These are phyloP conservation scores for Fusarium gaditjirri DNA, from an alignment of 2,329 filamentous ascomycete species.

Conservation along the genomic window DNA sequence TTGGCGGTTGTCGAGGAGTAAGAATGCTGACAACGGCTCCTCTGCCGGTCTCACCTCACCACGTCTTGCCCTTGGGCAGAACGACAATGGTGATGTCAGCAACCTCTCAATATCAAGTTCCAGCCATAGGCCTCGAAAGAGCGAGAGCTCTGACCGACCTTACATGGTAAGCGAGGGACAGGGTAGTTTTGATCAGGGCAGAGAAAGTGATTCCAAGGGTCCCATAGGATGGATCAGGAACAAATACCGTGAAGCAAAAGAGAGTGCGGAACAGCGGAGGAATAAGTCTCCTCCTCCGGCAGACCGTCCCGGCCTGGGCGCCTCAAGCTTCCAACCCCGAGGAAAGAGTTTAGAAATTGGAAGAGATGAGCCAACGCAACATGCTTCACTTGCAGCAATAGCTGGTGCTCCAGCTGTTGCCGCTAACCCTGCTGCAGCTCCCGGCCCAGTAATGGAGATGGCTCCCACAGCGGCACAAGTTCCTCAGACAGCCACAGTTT, in stretches of 20 bases:
- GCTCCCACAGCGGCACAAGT: constrained; percentile 1
- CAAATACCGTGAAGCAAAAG: constrained; percentile 70
- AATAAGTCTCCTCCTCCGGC: constrained; percentile 67
- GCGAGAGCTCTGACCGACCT: constrained; percentile 60
- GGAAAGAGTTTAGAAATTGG: constrained; percentile 62
- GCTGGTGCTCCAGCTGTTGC: constrained; percentile 15
- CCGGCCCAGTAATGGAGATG: not conserved
- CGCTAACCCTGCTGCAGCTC: constrained; percentile 7
- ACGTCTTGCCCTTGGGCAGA: constrained; percentile 65
- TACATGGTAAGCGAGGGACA: constrained; percentile 54
- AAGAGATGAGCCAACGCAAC: constrained; percentile 46
- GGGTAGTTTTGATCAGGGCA: constrained; percentile 51
- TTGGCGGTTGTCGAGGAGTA: constrained; percentile 75
- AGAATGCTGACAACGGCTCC: constrained; percentile 66
- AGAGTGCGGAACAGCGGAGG: constrained; percentile 64
- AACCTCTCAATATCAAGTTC: constrained; percentile 75
- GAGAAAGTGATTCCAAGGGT: constrained; percentile 60
- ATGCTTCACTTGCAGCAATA: constrained; percentile 22
- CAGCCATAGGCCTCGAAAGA: constrained; percentile 59
- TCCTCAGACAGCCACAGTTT: constrained; percentile 19
- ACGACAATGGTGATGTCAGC: constrained; percentile 72
- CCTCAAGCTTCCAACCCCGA: constrained; percentile 49
- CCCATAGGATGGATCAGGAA: constrained; percentile 68
- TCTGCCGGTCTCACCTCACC: constrained; percentile 57
- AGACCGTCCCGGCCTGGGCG: constrained; percentile 44